phyloP scores from a whole-genome alignment of 2,329 filamentous ascomycete species.

The Ophioceras dolichostomum region DNA sequence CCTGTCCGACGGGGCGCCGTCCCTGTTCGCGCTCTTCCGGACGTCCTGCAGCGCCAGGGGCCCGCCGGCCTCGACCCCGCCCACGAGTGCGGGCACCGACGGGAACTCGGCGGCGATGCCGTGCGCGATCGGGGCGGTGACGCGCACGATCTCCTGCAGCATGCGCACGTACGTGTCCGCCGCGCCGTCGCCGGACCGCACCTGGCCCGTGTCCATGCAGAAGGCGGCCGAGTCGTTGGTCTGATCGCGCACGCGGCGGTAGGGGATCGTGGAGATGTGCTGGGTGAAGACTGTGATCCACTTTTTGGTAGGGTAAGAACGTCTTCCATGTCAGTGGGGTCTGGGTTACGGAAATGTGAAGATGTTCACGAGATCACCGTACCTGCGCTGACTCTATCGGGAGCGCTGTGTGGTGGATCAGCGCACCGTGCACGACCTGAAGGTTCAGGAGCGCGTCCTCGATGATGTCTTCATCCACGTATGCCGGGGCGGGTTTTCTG shows the following conservation, averaged over 20 bases:
- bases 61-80: constrained; percentile 45
- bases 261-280: constrained; percentile 65
- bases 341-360: not conserved
- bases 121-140: constrained; percentile 61
- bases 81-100: constrained; percentile 43
- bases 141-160: constrained; percentile 61
- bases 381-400: constrained; percentile 50
- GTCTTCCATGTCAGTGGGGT: not conserved
- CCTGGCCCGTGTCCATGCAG: constrained; percentile 70
- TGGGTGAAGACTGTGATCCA: constrained; percentile 67
- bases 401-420: constrained; percentile 57
- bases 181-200: constrained; percentile 53
- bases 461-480: constrained; percentile 54
- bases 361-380: no score
- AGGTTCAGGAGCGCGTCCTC: constrained; percentile 61
- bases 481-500: constrained; percentile 27
- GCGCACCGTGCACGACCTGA: constrained; percentile 52
- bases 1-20: constrained; percentile 42
- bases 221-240: constrained; percentile 45
- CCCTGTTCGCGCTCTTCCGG: constrained; percentile 40
- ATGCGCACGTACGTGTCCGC: constrained; percentile 61
- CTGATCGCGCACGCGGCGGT: constrained; percentile 42
- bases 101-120: constrained; percentile 52
- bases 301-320: not conserved
- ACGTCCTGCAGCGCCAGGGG: constrained; percentile 51